These are phyloP conservation scores for Glycine soja DNA, from an alignment of 306 rosid species.

Conservation along the genomic window DNA sequence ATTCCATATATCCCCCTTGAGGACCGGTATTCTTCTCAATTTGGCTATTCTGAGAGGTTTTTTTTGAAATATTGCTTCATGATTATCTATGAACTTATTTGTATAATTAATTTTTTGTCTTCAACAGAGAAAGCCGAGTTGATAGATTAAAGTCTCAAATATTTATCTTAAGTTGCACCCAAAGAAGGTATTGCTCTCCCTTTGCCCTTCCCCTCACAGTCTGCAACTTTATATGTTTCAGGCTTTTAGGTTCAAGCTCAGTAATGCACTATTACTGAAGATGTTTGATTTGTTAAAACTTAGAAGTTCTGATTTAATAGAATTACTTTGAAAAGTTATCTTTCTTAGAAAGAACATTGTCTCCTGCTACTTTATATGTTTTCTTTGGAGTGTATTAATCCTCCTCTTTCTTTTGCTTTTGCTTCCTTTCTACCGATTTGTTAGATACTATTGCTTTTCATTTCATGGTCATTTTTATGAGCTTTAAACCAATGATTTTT, in stretches of 20 bases:
- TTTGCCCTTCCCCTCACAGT: neutral
- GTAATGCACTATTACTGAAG: neutral
- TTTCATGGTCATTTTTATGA: neutral
- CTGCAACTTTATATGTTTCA: neutral
- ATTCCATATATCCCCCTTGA: constrained; percentile 78
- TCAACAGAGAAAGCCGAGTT: constrained; percentile 68
- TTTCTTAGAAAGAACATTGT: neutral
- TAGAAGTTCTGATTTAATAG: neutral
- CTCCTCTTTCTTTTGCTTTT: neutral
- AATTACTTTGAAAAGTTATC: neutral
- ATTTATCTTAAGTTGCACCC: constrained; percentile 81
- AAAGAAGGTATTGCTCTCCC: constrained; percentile 63
- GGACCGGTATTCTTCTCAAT: constrained; percentile 44
- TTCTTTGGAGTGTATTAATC: neutral
- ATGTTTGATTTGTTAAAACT: neutral
- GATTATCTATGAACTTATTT: constrained; percentile 10
- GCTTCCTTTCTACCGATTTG: neutral
- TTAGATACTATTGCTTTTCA: neutral
- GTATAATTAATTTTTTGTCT: constrained; percentile 20
- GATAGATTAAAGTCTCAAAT: constrained; percentile 66
- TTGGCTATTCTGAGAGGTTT: constrained; percentile 6
- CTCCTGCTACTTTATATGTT: constrained; percentile 21
- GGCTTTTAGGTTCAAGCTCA: neutral
- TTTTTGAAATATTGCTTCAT: neutral
- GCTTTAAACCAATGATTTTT: neutral